Evolutionary conservation across 495 filamentous ascomycete genomes (phyloP), one percentile per base, ranked within the genome.

Genomic region (Mycothermus thermophilus): DNA sequence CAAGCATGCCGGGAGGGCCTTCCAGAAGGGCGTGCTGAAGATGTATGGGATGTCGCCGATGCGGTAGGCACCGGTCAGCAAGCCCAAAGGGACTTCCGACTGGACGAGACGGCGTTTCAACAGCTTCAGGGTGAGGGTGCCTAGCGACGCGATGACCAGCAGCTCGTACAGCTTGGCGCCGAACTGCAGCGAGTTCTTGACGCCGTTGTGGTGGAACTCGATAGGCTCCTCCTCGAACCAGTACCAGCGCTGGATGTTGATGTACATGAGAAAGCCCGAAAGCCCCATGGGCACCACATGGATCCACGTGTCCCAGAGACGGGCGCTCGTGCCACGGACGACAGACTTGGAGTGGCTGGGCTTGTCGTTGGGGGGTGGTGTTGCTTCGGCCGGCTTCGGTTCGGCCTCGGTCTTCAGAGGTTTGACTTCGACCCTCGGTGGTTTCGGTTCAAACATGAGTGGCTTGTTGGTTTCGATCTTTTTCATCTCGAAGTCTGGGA

Each of bases 61-160:
- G 30, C 30, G 30, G 18, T 32, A 32, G 30, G 30, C 30, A 16
- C 30, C 14, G 14, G 18, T 32, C 5, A 32, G 5, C 10, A 32
- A 32, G 5, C 30, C 14, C 7, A 32, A 15, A 8, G 13, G 13
- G 8, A 32, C 5, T 2, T 12, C 8, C 1, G 6, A 19, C 3
- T 21, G 14, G 18, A 32, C 30, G 1, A 32, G 30, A 11, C 8
- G 18, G 30, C 30, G 30, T 9, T 32, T 32, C 3, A 32, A 21
- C 30, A 32, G 11, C 15, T 21, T 32, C 18, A 32, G 8, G 11
- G 30, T 32, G 18, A 32, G 30, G 7, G 14, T 16, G 15, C 6
- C 9, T 13, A 32, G 30, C 6, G 30, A 32, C 1, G 30, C 30
- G 30, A 32, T 32, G 18, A 32, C 30, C 18, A 32, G n/a, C 30